Percentiles rank a stretch among this genome's conserved stretches.
Conservation (phyloP, 495 filamentous ascomycete genomes). For the Aspergillus nidulans region DNA sequence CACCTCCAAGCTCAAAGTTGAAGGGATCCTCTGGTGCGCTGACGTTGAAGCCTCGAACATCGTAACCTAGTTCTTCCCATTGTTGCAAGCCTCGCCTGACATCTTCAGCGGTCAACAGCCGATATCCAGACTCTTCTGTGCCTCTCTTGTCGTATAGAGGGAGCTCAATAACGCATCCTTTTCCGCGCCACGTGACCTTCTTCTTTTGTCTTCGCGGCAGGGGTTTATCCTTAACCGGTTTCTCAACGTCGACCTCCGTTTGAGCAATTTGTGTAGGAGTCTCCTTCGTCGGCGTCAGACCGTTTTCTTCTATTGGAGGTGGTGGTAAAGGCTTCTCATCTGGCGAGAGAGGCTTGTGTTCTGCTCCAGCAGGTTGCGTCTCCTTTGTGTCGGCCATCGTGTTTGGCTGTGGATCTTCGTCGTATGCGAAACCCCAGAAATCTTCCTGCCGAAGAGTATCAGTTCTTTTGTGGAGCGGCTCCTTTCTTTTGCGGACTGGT, state of each 20-base stretch:
- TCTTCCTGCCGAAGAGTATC: slow-evolving; percentile 62
- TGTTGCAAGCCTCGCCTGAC: slow-evolving; percentile 60
- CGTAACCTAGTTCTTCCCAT: slow-evolving; percentile 74
- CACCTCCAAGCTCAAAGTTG: slow-evolving; percentile 36
- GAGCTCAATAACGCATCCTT: slow-evolving; percentile 66
- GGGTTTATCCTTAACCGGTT: slow-evolving; percentile 16
- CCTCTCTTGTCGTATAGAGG: slow-evolving; percentile 63
- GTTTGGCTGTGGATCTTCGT: slow-evolving; percentile 34
- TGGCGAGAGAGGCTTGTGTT: slow-evolving; percentile 17
- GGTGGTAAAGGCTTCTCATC: slow-evolving; percentile 46
- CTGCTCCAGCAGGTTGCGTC: slow-evolving; percentile 22
- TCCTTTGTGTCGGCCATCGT: slow-evolving; percentile 35
- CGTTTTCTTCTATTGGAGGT: slow-evolving; percentile 33
- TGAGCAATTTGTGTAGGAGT: slow-evolving; percentile 1
- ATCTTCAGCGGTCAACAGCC: slow-evolving; percentile 53
- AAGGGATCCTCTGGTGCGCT: slow-evolving; percentile 35
- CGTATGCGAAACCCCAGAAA: slow-evolving; percentile 47
- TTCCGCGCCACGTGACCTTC: slow-evolving; percentile 62
- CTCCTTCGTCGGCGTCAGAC: slow-evolving; percentile 1
- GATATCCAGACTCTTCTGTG: slow-evolving; percentile 53
- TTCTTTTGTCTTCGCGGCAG: slow-evolving; percentile 32
- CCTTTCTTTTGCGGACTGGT: slow-evolving; percentile 38
- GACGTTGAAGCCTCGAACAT: slow-evolving; percentile 67
- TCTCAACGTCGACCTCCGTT: slow-evolving; percentile 10
- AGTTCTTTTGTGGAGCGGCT: slow-evolving; percentile 49